A percentile compares a stretch with the other conserved stretches of the same genome.
Conservation (phyloP, 2,329 filamentous ascomycete species). For the Fusarium acutatum region DNA sequence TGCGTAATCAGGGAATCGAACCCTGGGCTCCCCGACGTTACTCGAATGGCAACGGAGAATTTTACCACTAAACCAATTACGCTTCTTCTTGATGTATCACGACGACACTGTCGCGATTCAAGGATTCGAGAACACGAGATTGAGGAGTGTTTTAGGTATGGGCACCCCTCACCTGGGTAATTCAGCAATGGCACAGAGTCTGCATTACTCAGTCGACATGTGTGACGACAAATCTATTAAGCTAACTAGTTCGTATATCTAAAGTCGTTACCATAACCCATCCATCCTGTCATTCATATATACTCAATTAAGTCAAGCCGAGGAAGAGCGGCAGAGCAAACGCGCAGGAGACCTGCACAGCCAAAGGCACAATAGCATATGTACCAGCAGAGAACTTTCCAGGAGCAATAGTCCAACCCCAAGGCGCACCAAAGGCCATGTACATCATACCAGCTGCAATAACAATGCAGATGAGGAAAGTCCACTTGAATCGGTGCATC, state of each 20-base stretch:
- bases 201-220: background rate
- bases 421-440: constrained; percentile 38
- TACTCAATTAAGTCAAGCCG: constrained; percentile 30
- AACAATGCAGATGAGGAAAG: constrained; percentile 37
- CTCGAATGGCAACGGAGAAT: background rate
- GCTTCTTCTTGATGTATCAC: background rate
- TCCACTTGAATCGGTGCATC: constrained; percentile 58
- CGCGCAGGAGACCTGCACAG: constrained; percentile 37
- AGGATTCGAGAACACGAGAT: fast-evolving
- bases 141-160: fast-evolving
- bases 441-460: constrained; percentile 40
- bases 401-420: constrained; percentile 40
- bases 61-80: background rate
- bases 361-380: constrained; percentile 39
- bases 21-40: background rate
- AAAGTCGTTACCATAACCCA: background rate
- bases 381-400: constrained; percentile 37
- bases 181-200: background rate
- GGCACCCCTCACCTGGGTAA: fast-evolving
- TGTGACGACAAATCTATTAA: background rate
- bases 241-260: constrained; percentile 1
- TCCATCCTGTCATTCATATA: background rate
- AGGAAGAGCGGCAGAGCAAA: constrained; percentile 40
- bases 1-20: background rate
- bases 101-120: fast-evolving